Evolutionary conservation across 2,329 filamentous ascomycete genomes (phyloP), one percentile per base, ranked within the genome.

Genomic region (Elsinoe necatrix): DNA sequence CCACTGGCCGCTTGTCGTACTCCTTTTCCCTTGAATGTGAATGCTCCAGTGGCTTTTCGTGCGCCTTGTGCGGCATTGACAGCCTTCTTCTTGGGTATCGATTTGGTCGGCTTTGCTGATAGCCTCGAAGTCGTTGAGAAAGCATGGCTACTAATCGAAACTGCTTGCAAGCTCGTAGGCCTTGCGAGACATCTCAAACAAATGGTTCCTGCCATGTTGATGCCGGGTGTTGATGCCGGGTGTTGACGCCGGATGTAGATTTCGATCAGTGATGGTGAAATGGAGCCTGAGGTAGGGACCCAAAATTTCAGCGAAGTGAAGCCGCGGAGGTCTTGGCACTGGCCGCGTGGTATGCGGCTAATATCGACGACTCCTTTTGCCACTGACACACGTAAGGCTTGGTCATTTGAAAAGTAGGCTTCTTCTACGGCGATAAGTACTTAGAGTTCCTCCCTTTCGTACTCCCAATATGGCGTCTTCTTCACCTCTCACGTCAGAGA

Each of bases 41-140:
- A 61, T 27, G 67, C 66, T 43, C 56, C 65, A 50, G 62, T 59
- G 9, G 63, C 63, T n/a, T 56, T 60, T 23, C 66, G 66, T 14
- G 57, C 60, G 51, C 59, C 61, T n/a, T 56, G 60, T 18, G 66
- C 66, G 7, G 58, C 60, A 55, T 59, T 61, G 12, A 58, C 61
- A 8, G 43, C 58, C 59, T 64, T 65, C 61, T 65, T 66, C 63
- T 67, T 69, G 14, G 54, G 54, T n/a, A 56, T 48, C 35, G 39
- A 34, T 55, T 63, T 54, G 39, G 60, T 57, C 25, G 63, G 62
- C 55, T 63, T 61, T 39, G 63, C 65, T 48, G 62, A 57, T 41
- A 64, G 61, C 11, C 63, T 50, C 18, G 67, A 27, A 11, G 67
- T 61, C 54, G 67, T 69, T 54, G 68, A 69, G 60, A 71, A 70